Base-by-base conservation (phyloP, 331 rosid species). In the Saraca asoca region DNA sequence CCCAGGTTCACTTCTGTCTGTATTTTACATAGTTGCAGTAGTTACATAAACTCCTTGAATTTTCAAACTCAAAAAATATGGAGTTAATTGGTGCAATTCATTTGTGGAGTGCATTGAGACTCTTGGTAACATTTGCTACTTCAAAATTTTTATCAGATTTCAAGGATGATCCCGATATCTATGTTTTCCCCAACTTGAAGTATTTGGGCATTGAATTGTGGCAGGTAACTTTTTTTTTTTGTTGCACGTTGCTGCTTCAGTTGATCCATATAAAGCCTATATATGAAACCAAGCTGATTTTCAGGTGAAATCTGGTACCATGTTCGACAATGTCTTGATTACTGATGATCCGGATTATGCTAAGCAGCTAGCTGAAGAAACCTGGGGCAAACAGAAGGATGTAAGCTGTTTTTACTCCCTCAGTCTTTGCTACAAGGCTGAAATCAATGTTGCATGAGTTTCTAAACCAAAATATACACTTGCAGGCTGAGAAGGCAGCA, bases 241-340 rank as follows among this genome's bases (percentile, higher is more conserved):
- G n/a, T n/a, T n/a, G n/a, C 34, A 14, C 70, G 33, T 58, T 45
- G 9, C 17, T 34, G 6, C 20, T 48, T 18, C 39, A 15, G 70
- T 70, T 33, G 45, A 43, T 52, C 39, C 37, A 51, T 50, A 48
- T 20, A 12, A 15, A 42, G 29, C 33, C 60, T 34, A 29, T 52
- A 33, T 51, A 84, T 74, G 71, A 88, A 19, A 50, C n/a, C 59
- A 11, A 35, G 51, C 60, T 74, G 16, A 70, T 59, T 75, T 60
- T 13, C 87, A 94, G 99, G 99, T 94, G 74, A 94, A 94, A 88
- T 88, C 99, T 15, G 99, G 99, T 33, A 94, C 97, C 77, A 76
- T 94, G 81, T 94, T 94, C 66, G 82, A 88, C 89, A 94, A 88
- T 60, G 88, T 94, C 44, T 75, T 94, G 78, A 74, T 90, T 70